Conservation (phyloP, 495 filamentous ascomycete species). For the Podospora tetraspora region DNA sequence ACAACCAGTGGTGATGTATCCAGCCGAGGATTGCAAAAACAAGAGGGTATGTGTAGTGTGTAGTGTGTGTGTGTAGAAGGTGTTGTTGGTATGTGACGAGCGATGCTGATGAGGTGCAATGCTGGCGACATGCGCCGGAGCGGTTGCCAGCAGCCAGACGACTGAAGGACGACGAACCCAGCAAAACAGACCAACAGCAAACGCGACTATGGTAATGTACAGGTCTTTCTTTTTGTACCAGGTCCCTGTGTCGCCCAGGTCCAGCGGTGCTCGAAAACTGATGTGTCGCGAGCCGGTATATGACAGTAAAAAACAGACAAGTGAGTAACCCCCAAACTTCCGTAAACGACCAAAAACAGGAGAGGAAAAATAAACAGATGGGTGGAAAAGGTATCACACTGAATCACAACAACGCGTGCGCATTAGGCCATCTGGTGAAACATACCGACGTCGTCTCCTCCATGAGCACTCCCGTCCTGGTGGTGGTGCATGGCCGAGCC, state of each 20-base stretch:
- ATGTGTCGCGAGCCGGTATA: slow-evolving; percentile 42
- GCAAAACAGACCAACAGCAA: slow-evolving; percentile 36
- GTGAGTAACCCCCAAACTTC: slow-evolving; percentile 24
- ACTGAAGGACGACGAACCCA: slow-evolving; percentile 37
- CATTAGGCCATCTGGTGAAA: slow-evolving; percentile 69
- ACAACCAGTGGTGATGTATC: slow-evolving; percentile 5
- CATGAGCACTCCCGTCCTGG: slow-evolving; percentile 60
- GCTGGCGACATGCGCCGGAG: slow-evolving; percentile 25
- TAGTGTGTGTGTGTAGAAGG: slow-evolving; percentile 16
- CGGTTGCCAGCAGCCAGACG: slow-evolving; percentile 35
- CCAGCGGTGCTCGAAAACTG: slow-evolving; percentile 25
- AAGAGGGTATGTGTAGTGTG: slow-evolving; percentile 15
- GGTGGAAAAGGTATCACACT: slow-evolving; percentile 46
- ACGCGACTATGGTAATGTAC: slow-evolving; percentile 39
- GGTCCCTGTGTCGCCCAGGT: slow-evolving; percentile 35
- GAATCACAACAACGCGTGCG: slow-evolving; percentile 44
- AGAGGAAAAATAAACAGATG: slow-evolving; percentile 23
- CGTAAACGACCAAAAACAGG: slow-evolving; percentile 25
- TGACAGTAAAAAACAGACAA: slow-evolving; percentile 37
- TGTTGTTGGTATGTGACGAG: slow-evolving; percentile 37
- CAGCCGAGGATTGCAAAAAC: slow-evolving; percentile 13
- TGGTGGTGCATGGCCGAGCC: slow-evolving; percentile 55
- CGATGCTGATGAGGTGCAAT: slow-evolving; percentile 31
- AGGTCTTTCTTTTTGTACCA: slow-evolving; percentile 39
- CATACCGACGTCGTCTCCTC: slow-evolving; percentile 92